Evolutionary conservation across 345 rosid genomes (phyloP).

Genomic region (Mangifera indica): DNA sequence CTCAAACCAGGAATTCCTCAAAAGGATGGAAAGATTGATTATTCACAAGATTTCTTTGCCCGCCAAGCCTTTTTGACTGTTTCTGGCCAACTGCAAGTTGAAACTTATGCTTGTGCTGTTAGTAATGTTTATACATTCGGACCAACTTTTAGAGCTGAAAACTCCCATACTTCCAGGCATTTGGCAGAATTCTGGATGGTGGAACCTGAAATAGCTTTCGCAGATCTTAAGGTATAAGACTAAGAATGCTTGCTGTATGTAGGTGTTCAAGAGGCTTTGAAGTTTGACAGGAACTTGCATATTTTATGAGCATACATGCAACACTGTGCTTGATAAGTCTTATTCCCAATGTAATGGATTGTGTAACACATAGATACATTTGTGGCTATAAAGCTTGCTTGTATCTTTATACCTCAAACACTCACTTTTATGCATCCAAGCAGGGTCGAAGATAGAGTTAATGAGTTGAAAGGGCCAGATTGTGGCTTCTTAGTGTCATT

Average conservation of each 20-base stretch:
- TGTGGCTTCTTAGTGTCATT: neutral
- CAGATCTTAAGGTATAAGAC: conserved; percentile 72
- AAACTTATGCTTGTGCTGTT: conserved; percentile 84
- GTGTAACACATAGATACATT: neutral
- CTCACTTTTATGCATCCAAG: too few relatives aligned
- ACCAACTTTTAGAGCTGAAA: conserved; percentile 92
- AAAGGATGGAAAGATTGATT: conserved; percentile 78
- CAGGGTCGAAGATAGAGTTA: neutral
- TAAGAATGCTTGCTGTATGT: neutral
- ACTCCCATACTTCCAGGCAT: conserved; percentile 96
- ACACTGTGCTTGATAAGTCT: neutral
- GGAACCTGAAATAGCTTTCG: conserved; percentile 92
- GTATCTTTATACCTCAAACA: neutral
- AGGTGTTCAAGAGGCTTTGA: conserved; percentile 1
- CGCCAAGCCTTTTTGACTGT: conserved; percentile 95
- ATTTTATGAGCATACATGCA: neutral
- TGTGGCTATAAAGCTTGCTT: neutral
- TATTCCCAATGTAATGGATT: neutral
- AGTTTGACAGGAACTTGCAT: neutral
- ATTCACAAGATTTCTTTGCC: conserved; percentile 66
- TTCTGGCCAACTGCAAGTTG: conserved; percentile 93
- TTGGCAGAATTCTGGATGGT: conserved; percentile 99
- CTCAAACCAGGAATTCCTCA: conserved; percentile 77
- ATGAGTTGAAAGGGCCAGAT: neutral
- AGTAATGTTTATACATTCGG: conserved; percentile 87